Evolutionary conservation across 768 basidiomycete genomes (phyloP).

Genomic region (Cystofilobasidium capitatum): DNA sequence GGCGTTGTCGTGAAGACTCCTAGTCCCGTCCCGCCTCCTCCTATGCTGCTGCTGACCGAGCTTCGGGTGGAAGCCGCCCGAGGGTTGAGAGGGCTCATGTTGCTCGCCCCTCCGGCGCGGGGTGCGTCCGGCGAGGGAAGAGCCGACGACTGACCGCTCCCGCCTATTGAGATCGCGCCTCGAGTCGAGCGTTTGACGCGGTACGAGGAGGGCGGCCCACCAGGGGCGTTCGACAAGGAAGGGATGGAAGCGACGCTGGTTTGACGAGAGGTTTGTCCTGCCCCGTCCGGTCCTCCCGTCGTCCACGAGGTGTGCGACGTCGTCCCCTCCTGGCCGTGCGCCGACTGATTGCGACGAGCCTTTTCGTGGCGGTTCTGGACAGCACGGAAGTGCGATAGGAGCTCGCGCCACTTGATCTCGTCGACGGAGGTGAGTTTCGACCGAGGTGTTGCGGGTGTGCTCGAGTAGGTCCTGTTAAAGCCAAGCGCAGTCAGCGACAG

Average conservation of each 20-base stretch:
- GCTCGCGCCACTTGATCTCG: conserved; percentile 95
- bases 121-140: not conserved
- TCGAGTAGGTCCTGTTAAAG: conserved; percentile 30
- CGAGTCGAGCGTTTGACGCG: not conserved
- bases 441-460: conserved; percentile 44
- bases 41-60: conserved; percentile 1
- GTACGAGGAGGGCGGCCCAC: not conserved
- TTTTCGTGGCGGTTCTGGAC: conserved; percentile 89
- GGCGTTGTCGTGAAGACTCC: not conserved
- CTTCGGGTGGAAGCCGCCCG: not conserved
- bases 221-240: not conserved
- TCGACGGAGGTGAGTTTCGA: conserved; percentile 64
- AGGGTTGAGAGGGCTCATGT: not conserved
- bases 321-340: not conserved
- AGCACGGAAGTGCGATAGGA: conserved; percentile 79
- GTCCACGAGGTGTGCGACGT: not conserved
- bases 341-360: conserved; percentile 49
- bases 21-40: not conserved
- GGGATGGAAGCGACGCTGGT: conserved; percentile 3
- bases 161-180: not conserved
- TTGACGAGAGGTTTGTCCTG: not conserved
- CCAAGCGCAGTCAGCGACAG: too few relatives aligned
- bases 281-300: not conserved
- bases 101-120: not conserved
- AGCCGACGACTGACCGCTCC: not conserved